These are phyloP conservation scores for Begonia fuchsioides DNA, from an alignment of 306 rosid genomes.

Conservation along the genomic window DNA sequence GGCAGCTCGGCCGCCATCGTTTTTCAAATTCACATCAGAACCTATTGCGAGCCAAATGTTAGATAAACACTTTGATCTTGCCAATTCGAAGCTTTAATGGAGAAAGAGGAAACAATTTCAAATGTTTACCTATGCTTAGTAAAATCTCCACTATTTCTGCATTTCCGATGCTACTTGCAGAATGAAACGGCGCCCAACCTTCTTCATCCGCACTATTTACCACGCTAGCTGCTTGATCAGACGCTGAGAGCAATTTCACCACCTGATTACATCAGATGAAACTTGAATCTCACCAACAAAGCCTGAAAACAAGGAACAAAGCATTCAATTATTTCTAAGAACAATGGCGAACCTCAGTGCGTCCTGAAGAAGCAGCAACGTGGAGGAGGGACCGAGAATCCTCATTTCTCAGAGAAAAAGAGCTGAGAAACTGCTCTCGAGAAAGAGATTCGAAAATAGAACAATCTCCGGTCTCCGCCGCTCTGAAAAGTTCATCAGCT, in stretches of 20 bases:
- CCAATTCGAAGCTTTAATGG: no score
- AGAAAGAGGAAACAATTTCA: no score
- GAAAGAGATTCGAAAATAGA: conserved; percentile 35
- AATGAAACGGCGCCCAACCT: conserved; percentile 91
- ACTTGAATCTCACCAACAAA: background rate
- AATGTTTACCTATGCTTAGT: conserved; percentile 34
- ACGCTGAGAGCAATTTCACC: conserved; percentile 35
- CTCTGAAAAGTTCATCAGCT: conserved; percentile 48
- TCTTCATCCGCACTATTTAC: conserved; percentile 70
- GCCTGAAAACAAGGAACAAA: background rate
- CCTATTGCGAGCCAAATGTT: conserved; percentile 30
- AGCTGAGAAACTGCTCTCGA: conserved; percentile 25
- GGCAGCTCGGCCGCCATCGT: conserved; percentile 69
- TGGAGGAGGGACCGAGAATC: conserved; percentile 79
- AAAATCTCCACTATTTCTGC: conserved; percentile 39
- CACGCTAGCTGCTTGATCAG: conserved; percentile 31
- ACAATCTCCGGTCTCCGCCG: conserved; percentile 57
- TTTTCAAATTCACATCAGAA: conserved; percentile 65
- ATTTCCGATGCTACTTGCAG: conserved; percentile 77
- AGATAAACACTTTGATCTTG: background rate
- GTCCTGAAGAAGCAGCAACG: conserved; percentile 56
- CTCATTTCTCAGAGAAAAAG: conserved; percentile 54
- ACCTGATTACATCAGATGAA: conserved; percentile 22
- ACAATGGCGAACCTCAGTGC: conserved; percentile 39
- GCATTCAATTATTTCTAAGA: background rate